Evolutionary conservation across 768 basidiomycete species (phyloP), one percentile per base, ranked within the genome.

Genomic region (Lactarius psammicola): DNA sequence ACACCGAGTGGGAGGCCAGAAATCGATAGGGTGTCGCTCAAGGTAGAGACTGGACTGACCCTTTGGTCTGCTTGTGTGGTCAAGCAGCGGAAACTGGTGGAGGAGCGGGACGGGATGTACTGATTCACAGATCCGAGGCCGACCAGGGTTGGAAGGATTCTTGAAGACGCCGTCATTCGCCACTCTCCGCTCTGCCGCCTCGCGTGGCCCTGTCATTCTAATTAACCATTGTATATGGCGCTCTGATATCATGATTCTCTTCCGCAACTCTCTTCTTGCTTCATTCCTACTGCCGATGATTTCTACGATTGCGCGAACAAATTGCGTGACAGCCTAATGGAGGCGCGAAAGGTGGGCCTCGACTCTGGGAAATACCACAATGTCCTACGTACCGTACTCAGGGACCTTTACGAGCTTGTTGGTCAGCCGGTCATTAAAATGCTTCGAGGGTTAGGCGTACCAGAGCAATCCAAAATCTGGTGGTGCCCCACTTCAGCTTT

Each of bases 391-490:
- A 40, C 56, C 0, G 44, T 57, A 10, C 34, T 63, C 11, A 20
- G 20, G 13, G 56, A 9, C 3, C 56, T 63, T 0, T 63, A 63
- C 31, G 34, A 51, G 1, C 56, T 63, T 4, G 63, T 63, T 11
- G 63, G 56, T 13, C 0, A 31, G 1, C 63, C 56, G 2, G 56
- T 63, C 6, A 30, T 63, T 18, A 3, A 46, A 3, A 44, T 17
- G 23, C 42, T 63, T 9, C 30, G 13, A 4, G 0, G 0, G 20
- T 38, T 63, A 8, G 23, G 26, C 3, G 33, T 63, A 0, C 42
- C 62, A 4, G 42, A 62, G 13, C 61, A 62, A 34, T 62, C 61
- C 7, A n/a, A 54, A 17, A 31, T 62, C n/a, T 62, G 54, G 61
- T 62, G 30, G 51, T n/a, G 9, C 44, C 44, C 44, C 0, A 46